Percentiles rank a stretch among this genome's conserved stretches.
Conservation (phyloP, 768 basidiomycete species). For the Pleurotus giganteus region DNA sequence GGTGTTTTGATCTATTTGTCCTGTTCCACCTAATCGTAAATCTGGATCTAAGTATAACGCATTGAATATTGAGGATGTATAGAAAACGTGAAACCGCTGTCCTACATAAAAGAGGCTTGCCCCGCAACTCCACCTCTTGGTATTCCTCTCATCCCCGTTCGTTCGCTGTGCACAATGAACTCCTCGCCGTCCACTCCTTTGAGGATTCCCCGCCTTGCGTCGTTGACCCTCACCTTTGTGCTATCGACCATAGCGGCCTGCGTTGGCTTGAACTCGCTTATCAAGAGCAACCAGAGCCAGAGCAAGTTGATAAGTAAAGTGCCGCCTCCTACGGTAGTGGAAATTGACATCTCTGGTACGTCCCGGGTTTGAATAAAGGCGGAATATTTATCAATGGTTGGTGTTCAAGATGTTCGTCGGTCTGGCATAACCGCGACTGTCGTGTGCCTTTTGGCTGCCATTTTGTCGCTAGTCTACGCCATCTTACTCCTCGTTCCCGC, state of each 20-base stretch:
- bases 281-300: slow-evolving; percentile 21
- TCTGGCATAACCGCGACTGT: slow-evolving; percentile 20
- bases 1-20: neutral
- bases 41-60: neutral
- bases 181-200: slow-evolving; percentile 15
- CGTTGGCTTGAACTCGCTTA: slow-evolving; percentile 22
- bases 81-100: neutral
- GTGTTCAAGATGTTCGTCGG: slow-evolving; percentile 20
- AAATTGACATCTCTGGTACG: slow-evolving; percentile 20
- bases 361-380: neutral
- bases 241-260: slow-evolving; percentile 15
- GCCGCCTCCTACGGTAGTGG: slow-evolving; percentile 14
- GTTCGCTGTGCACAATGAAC: slow-evolving; percentile 9
- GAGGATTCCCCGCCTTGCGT: slow-evolving; percentile 20
- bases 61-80: neutral
- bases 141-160: neutral
- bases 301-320: slow-evolving; percentile 14
- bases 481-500: slow-evolving; percentile 12
- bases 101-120: neutral
- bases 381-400: neutral
- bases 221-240: slow-evolving; percentile 27
- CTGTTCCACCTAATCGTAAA: neutral
- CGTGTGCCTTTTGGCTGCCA: slow-evolving; percentile 16
- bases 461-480: slow-evolving; percentile 14
- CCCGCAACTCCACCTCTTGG: neutral